Conservation (phyloP, 2,329 filamentous ascomycete genomes). For the Penicillium nordicum region DNA sequence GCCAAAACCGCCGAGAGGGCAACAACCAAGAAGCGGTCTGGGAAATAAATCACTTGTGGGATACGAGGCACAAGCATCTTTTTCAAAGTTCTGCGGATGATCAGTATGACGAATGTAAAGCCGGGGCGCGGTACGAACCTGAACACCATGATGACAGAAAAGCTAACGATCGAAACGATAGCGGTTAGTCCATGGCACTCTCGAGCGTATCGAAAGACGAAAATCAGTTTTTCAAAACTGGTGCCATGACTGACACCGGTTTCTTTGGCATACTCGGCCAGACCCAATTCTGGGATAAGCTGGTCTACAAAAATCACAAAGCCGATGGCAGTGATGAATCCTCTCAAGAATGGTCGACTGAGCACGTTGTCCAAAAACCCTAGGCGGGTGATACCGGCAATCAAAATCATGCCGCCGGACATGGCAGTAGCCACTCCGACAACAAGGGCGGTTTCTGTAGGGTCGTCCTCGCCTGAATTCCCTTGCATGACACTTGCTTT, state of each 20-base stretch:
- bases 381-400: conserved; percentile 77
- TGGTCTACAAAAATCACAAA: conserved; percentile 96
- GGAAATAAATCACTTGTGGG: conserved; percentile 78
- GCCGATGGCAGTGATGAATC: conserved; percentile 96
- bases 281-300: conserved; percentile 82
- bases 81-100: conserved; percentile 66
- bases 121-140: conserved; percentile 52
- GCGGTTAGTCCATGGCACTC: conserved; percentile 72
- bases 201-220: conserved; percentile 65
- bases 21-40: conserved; percentile 87
- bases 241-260: conserved; percentile 70
- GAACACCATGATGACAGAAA: conserved; percentile 85
- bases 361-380: conserved; percentile 94
- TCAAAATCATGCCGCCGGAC: conserved; percentile 81
- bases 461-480: conserved; percentile 61
- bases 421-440: conserved; percentile 86
- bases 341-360: conserved; percentile 84
- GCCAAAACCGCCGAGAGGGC: conserved; percentile 77
- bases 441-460: conserved; percentile 72
- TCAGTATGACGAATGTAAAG: background rate
- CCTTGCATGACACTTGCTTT: conserved; percentile 71
- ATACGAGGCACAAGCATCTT: conserved; percentile 73
- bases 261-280: conserved; percentile 63
- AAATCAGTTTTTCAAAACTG: conserved; percentile 78
- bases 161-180: conserved; percentile 72